phyloP scores from a whole-genome alignment of 2,329 filamentous ascomycete species.

The Graphiopsis chlorocephala region DNA sequence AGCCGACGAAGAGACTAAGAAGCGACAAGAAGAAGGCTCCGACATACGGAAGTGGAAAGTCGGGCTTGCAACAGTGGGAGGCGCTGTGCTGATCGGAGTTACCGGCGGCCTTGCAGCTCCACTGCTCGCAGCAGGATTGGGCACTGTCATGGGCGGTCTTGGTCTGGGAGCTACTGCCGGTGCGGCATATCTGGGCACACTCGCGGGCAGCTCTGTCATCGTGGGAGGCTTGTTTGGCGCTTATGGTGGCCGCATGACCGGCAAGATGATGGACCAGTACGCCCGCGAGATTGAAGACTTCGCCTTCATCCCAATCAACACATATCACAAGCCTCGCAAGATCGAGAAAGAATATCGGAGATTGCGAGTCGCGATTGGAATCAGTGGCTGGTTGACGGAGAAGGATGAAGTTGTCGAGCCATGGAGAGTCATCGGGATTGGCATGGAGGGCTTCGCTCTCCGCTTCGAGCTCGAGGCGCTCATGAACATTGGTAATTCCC shows the following conservation, averaged over 20 bases:
- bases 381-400: conserved; percentile 76
- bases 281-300: conserved; percentile 85
- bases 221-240: conserved; percentile 87
- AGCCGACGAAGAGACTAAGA: conserved; percentile 72
- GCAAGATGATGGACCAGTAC: conserved; percentile 86
- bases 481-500: conserved; percentile 71
- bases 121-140: conserved; percentile 74
- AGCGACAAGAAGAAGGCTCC: conserved; percentile 66
- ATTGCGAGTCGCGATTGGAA: conserved; percentile 75
- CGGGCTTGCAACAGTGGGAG: conserved; percentile 80
- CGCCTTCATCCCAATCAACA: conserved; percentile 72
- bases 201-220: conserved; percentile 75
- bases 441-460: conserved; percentile 75
- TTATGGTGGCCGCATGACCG: conserved; percentile 80
- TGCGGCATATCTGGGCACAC: conserved; percentile 72
- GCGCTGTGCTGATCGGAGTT: conserved; percentile 79
- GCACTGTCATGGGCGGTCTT: conserved; percentile 72
- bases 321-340: conserved; percentile 53
- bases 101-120: conserved; percentile 78
- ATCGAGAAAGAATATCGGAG: conserved; percentile 48
- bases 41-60: conserved; percentile 73
- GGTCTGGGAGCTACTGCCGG: conserved; percentile 72
- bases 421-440: conserved; percentile 73
- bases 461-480: conserved; percentile 80
- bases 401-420: conserved; percentile 70